Evolutionary conservation across 345 rosid genomes (phyloP).

Genomic region (Microcos paniculata): DNA sequence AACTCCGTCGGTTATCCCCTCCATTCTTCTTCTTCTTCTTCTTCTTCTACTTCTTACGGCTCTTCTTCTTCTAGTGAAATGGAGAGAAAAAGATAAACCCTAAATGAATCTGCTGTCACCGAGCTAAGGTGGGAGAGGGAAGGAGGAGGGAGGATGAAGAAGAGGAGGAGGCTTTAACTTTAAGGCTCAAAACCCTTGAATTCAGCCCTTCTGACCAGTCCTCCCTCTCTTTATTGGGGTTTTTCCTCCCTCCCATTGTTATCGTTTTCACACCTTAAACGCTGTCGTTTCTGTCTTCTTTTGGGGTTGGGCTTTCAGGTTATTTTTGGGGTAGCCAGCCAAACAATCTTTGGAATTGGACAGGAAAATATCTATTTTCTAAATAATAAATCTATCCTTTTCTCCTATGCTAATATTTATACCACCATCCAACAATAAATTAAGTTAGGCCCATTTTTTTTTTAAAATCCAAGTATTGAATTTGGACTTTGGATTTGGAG

Average conservation of each 20-base stretch:
- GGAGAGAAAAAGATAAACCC: constrained; percentile 15
- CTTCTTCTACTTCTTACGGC: too few species aligned
- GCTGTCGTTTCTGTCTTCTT: neutral
- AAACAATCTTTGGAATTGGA: too few species aligned
- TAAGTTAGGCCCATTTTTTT: too few species aligned
- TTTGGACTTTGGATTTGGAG: too few species aligned
- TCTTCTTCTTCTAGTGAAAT: too few species aligned
- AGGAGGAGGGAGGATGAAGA: neutral
- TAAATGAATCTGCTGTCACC: constrained; percentile 12
- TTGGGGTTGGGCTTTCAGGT: too few species aligned
- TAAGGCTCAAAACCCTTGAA: constrained; percentile 13
- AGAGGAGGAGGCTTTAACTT: neutral
- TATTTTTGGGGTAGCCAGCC: too few species aligned
- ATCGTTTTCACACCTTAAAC: neutral
- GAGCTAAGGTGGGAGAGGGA: neutral
- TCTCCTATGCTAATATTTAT: too few species aligned
- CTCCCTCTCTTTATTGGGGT: neutral
- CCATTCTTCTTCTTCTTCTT: constrained; percentile 18
- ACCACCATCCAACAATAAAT: too few species aligned
- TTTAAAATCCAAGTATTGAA: too few species aligned
- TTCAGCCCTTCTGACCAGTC: neutral
- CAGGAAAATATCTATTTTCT: too few species aligned
- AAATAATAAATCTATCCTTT: too few species aligned
- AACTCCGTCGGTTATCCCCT: constrained; percentile 31
- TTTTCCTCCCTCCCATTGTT: neutral